Base-by-base conservation (phyloP, 257 asterid genomes). In the Euphrasia confusa region DNA sequence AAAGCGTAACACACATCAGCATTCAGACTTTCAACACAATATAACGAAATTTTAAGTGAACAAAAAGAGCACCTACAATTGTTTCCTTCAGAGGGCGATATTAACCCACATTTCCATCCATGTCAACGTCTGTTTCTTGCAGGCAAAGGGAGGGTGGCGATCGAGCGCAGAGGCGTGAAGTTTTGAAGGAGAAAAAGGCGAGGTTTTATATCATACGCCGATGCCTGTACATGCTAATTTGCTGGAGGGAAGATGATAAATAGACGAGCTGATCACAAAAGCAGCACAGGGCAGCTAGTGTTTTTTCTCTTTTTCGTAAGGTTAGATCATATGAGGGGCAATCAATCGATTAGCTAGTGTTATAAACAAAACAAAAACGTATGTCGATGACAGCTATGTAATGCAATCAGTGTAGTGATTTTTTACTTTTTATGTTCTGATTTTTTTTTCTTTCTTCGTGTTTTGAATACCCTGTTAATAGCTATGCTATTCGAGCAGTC, bases 191-290 rank as follows among this genome's bases (percentile, higher is more conserved):
- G 72, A 74, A 78, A 68, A 74, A 77, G 66, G 80, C 89, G 17
- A 78, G 77, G 75, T 27, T 80, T 14, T 83, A 79, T 63, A 81
- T 85, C 42, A 75, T 77, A 49, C 78, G 76, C n/a, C 77, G 64
- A 53, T 85, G 90, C 71, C 53, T 83, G 65, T 79, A 83, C 50
- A 75, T 72, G 83, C 79, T 82, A 68, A 75, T 81, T 58, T 83
- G 90, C 66, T 75, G 84, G 88, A 77, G 68, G 54, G 81, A 81
- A 64, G 68, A 62, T 35, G 74, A 35, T 24, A 81, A 80, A 55
- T 78, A 75, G 78, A 63, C 52, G 27, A 15, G 74, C 63, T 7
- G 60, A 55, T 66, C 30, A 7, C 17, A 4, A 50, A 14, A 45
- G 8, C 13, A 73, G 63, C 37, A 61, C 44, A 33, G n/a, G 1